These are phyloP conservation scores for Microstroma glucosiphilum DNA, from an alignment of 1,284 basidiomycete species.

Conservation along the genomic window DNA sequence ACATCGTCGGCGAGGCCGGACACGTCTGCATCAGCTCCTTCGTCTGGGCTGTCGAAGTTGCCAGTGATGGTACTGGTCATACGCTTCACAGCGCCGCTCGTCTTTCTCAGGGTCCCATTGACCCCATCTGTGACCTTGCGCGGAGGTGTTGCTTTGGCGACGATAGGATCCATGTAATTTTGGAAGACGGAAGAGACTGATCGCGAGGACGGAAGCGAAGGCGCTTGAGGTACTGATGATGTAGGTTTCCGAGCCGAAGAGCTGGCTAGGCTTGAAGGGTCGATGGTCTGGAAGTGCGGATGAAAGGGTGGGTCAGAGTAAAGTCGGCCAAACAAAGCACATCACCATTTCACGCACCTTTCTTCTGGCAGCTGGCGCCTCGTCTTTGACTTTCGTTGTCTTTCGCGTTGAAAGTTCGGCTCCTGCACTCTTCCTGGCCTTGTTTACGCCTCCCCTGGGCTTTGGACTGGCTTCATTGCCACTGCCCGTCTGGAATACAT, in stretches of 20 bases:
- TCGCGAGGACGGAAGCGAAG: background rate
- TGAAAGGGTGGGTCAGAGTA: background rate
- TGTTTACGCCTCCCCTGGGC: background rate
- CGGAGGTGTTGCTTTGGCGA: conserved; percentile 25
- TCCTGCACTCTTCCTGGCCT: background rate
- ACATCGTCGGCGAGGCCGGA: background rate
- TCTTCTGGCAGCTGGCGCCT: background rate
- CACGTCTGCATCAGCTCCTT: conserved; percentile 4
- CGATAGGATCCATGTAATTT: conserved; percentile 34
- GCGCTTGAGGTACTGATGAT: too few relatives aligned
- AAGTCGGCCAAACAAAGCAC: background rate
- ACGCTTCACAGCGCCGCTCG: too few relatives aligned
- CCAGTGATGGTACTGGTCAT: too few relatives aligned
- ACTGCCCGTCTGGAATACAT: conserved; percentile 55
- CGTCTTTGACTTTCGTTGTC: background rate
- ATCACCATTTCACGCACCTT: background rate
- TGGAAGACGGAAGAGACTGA: background rate
- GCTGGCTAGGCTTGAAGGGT: background rate
- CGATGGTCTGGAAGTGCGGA: background rate
- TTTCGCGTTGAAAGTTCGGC: background rate
- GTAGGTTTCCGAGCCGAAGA: too few relatives aligned
- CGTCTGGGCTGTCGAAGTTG: background rate
- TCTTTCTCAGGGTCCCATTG: too few relatives aligned
- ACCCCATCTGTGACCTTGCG: conserved; percentile 17
- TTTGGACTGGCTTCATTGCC: conserved; percentile 47